Evolutionary conservation across 1,139 yeast species (phyloP).

Genomic region (Arxiozyma heterogenica): DNA sequence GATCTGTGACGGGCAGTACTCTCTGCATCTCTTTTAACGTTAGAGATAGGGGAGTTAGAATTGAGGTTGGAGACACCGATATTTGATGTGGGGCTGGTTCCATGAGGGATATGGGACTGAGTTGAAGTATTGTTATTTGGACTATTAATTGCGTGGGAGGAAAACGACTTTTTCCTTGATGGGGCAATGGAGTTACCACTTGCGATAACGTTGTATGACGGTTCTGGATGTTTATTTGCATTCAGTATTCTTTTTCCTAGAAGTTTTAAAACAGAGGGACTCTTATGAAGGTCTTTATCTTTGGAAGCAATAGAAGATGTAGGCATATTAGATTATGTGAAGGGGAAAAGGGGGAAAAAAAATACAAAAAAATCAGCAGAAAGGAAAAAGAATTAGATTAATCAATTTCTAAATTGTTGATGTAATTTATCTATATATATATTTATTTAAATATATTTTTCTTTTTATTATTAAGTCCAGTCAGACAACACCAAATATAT

Average conservation of each 20-base stretch:
- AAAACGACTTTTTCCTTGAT: conserved; percentile 6
- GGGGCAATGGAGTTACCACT: conserved; percentile 9
- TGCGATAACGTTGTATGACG: neutral
- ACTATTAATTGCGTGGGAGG: neutral
- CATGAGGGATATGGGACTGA: neutral
- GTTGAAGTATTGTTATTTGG: neutral
- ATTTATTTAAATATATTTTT: no score
- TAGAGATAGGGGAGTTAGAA: neutral
- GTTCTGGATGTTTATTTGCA: conserved; percentile 10
- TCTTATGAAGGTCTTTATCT: conserved; percentile 2
- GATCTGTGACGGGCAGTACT: conserved; percentile 6
- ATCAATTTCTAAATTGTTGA: no score
- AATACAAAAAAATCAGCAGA: no score
- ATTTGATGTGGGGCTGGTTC: neutral
- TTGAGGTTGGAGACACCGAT: neutral
- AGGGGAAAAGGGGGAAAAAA: no score
- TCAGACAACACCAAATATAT: no score
- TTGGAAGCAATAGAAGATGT: neutral
- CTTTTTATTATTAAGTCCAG: no score
- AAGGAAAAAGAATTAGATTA: no score
- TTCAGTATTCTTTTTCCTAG: conserved; percentile 16
- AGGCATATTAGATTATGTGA: neutral
- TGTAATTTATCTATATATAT: no score
- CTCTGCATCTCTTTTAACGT: neutral
- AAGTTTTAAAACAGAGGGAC: conserved; percentile 15